These are phyloP conservation scores for Puya raimondii DNA, from an alignment of 176 grass and related monocot species.

Conservation along the genomic window DNA sequence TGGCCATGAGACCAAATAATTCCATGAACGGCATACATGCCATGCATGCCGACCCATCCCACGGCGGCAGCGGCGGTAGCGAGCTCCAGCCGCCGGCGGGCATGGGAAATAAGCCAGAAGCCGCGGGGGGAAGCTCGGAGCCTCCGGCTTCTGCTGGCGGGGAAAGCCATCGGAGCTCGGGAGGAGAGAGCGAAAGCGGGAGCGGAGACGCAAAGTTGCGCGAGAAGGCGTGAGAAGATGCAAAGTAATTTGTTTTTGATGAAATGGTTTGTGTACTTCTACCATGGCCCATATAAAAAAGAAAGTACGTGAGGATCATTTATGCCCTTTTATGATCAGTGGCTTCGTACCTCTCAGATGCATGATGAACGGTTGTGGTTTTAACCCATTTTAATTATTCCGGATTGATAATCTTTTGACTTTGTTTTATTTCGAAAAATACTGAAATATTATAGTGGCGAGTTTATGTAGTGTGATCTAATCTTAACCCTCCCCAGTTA, in stretches of 20 bases:
- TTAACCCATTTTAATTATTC: neutral
- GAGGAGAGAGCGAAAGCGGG: neutral
- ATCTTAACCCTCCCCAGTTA: too few relatives aligned
- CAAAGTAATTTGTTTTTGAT: neutral
- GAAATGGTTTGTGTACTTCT: neutral
- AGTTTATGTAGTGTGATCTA: too few relatives aligned
- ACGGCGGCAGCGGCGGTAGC: conserved; percentile 23
- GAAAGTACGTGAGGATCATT: neutral
- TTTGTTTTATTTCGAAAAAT: too few relatives aligned
- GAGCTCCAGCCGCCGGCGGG: conserved; percentile 25
- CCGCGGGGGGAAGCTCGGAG: neutral
- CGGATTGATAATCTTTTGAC: too few relatives aligned
- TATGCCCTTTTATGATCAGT: neutral
- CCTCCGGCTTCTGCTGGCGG: neutral
- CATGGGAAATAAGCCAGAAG: neutral
- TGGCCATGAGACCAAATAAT: conserved; percentile 53
- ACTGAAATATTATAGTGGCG: too few relatives aligned
- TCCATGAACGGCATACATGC: conserved; percentile 62
- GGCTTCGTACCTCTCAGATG: neutral
- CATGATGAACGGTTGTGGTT: neutral
- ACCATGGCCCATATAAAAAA: neutral
- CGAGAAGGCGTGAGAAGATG: neutral
- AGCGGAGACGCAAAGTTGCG: neutral
- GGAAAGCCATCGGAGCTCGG: conserved; percentile 2
- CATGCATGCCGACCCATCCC: conserved; percentile 43